Base-by-base conservation (phyloP, 1,139 yeast species). In the Yamadazyma trypodendri region DNA sequence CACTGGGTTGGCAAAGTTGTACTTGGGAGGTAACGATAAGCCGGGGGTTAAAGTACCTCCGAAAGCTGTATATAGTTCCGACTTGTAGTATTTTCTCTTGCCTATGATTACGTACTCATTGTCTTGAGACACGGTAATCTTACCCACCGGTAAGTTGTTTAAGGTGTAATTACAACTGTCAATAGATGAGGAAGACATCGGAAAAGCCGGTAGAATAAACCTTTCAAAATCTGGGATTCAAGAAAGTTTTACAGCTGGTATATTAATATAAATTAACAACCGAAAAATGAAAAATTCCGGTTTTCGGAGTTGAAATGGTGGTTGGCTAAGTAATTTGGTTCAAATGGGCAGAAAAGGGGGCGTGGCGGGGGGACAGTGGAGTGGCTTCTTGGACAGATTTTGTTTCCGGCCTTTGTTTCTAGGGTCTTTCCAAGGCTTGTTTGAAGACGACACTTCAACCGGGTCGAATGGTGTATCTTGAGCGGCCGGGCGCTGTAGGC, bases 41-140 rank as follows among this genome's bases (percentile, higher is more conserved):
- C 50, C 51, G 48, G 50, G 43, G 42, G 44, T 78, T 58, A 83
- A 55, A 28, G 76, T 68, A 74, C 90, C 90, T 49, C 89, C 92
- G 50, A 83, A 84, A 10, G 90, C 90, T 22, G 63, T 28, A 60
- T 60, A 56, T 49, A 68, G 58, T 38, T 68, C 73, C 37, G 56
- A 49, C 32, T 52, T 54, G 34, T 50, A 54, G 50, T 58, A 65
- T 35, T 56, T 61, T 27, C 54, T 54, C 36, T 51, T 55, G 4
- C 70, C 71, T 24, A 68, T 56, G 18, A 50, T 50, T 34, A 59
- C 42, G 37, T 37, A 58, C 39, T 60, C 61, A 29, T 51, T 48
- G 2, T 50, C 58, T 12, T 62, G 62, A 9, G 55, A 34, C 21
- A 52, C 39, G 6, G 45, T 43, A 17, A 59, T 42, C 38, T 49